Conservation (phyloP, 768 basidiomycete genomes). For the Dioszegia aurantiaca region DNA sequence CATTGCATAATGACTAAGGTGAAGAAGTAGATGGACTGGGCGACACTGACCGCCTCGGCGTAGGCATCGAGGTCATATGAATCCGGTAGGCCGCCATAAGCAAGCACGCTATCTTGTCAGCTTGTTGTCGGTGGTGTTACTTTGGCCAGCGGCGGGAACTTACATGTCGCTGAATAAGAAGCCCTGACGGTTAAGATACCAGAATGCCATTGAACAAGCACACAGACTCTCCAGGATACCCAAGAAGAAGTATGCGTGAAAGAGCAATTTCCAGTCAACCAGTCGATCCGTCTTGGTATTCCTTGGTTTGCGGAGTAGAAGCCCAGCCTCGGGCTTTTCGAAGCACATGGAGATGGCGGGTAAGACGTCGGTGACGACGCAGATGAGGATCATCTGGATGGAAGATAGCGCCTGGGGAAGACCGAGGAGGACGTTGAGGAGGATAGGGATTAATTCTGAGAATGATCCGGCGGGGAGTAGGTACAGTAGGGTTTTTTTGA, state of each 20-base stretch:
- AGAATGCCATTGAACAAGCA: constrained; percentile 59
- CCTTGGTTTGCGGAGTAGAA: constrained; percentile 60
- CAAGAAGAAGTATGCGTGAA: constrained; percentile 64
- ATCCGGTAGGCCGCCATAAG: constrained; percentile 56
- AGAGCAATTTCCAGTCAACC: constrained; percentile 58
- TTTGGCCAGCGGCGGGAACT: background rate
- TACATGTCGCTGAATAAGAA: constrained; percentile 40
- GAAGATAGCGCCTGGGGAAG: constrained; percentile 62
- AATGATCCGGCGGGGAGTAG: constrained; percentile 55
- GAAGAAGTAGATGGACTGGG: constrained; percentile 58
- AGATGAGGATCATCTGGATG: constrained; percentile 60
- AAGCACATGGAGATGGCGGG: constrained; percentile 60
- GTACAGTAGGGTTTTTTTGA: constrained; percentile 53
- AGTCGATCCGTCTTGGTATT: constrained; percentile 61
- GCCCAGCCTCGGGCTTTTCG: constrained; percentile 64
- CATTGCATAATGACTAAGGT: constrained; percentile 63
- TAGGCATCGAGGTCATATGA: constrained; percentile 53
- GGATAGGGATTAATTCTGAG: constrained; percentile 63
- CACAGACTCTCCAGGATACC: constrained; percentile 57
- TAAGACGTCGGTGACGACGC: constrained; percentile 61
- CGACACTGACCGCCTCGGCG: constrained; percentile 53
- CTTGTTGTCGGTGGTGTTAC: too few relatives aligned
- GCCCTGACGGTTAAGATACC: constrained; percentile 55
- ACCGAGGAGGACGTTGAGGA: constrained; percentile 61
- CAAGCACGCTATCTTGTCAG: constrained; percentile 28